phyloP scores from a whole-genome alignment of 2,329 filamentous ascomycete genomes.

The Curvularia spicifera region DNA sequence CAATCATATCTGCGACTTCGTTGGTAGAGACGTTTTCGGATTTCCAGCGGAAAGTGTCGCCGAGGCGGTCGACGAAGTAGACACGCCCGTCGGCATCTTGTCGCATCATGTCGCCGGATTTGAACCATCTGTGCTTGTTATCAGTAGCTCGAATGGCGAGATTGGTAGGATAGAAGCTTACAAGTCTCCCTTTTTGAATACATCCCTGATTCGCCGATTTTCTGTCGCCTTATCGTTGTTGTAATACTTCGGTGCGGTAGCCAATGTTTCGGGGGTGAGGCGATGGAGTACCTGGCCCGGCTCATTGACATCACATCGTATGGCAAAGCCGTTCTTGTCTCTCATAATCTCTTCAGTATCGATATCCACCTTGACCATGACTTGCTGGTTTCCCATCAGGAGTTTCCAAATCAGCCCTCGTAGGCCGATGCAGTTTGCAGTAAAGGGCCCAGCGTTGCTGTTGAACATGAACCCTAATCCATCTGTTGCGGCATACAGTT shows the following conservation, averaged over 20 bases:
- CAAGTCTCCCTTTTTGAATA: conserved; percentile 50
- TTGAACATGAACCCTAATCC: conserved; percentile 46
- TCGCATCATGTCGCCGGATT: conserved; percentile 49
- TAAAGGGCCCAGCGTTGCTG: conserved; percentile 44
- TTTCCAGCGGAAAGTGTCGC: conserved; percentile 52
- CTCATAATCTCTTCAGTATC: conserved; percentile 49
- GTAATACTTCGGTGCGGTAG: conserved; percentile 39
- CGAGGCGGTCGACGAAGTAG: conserved; percentile 49
- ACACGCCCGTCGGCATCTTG: conserved; percentile 45
- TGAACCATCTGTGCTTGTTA: conserved; percentile 40
- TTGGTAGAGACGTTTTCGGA: conserved; percentile 57
- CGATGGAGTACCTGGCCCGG: conserved; percentile 46
- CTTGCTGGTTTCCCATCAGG: conserved; percentile 35
- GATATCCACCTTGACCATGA: conserved; percentile 48
- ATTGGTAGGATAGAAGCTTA: conserved; percentile 22
- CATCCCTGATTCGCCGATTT: conserved; percentile 41
- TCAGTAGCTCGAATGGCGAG: conserved; percentile 2
- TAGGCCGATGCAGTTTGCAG: conserved; percentile 42
- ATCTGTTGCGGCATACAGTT: conserved; percentile 51
- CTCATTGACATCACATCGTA: conserved; percentile 41
- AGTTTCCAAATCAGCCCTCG: conserved; percentile 47
- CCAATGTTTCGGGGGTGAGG: conserved; percentile 37
- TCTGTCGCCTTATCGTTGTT: conserved; percentile 44
- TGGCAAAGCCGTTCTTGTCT: conserved; percentile 45
- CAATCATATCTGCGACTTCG: conserved; percentile 53